A percentile compares a stretch with the other conserved stretches of the same genome.
Evolutionary conservation across 129 eudicot genomes (phyloP).

Genomic region (Flaveria bidentis): DNA sequence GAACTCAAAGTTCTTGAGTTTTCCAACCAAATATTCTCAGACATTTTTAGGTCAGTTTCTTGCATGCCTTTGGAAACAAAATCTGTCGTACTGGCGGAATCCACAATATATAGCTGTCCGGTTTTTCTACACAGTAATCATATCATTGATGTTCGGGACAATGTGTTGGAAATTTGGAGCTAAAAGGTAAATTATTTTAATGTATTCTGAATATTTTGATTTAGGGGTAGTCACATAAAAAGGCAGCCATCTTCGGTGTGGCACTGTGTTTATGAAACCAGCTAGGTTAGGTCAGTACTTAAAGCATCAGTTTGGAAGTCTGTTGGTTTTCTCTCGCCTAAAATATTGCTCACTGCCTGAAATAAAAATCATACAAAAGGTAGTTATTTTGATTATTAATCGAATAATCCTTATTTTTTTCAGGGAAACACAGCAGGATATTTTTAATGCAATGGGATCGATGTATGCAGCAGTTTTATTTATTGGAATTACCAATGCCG

Average conservation of each 20-base stretch:
- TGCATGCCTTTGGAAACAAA: constrained; percentile 90
- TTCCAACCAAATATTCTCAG: constrained; percentile 75
- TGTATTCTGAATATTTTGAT: constrained; percentile 1
- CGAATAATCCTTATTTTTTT: not conserved
- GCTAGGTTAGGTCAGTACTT: not conserved
- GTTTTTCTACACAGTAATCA: constrained; percentile 83
- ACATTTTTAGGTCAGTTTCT: constrained; percentile 64
- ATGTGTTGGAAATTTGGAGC: constrained; percentile 95
- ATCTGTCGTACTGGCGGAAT: constrained; percentile 87
- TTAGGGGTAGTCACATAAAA: not conserved
- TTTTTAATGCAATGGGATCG: constrained; percentile 90
- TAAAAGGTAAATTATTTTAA: constrained; percentile 53
- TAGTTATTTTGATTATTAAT: not conserved
- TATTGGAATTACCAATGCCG: constrained; percentile 81
- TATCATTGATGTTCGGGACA: constrained; percentile 89
- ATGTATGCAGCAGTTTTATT: constrained; percentile 89
- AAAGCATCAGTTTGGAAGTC: not conserved
- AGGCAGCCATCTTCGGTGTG: not conserved
- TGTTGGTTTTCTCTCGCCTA: not conserved
- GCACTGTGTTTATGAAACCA: not conserved
- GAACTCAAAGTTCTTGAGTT: constrained; percentile 50
- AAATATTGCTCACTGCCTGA: not conserved
- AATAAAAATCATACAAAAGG: not conserved
- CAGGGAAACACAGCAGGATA: constrained; percentile 85
- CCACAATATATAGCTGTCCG: constrained; percentile 99